These are phyloP conservation scores for Malus asiatica DNA, from an alignment of 306 rosid species.

Conservation along the genomic window DNA sequence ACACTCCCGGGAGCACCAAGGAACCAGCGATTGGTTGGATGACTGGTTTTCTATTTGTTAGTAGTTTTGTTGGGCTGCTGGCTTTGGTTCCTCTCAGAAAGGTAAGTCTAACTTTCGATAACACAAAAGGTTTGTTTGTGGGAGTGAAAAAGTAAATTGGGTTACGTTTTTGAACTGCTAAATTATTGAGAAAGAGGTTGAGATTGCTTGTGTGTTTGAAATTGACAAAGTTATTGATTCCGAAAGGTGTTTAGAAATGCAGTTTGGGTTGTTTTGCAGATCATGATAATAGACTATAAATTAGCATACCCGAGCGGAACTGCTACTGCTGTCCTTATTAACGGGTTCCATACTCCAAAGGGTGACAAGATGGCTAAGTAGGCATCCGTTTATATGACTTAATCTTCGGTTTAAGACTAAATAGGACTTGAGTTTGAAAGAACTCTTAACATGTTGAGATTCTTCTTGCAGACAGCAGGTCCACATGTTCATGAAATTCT, in stretches of 20 bases:
- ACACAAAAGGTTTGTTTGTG: neutral
- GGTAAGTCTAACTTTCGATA: conserved; percentile 31
- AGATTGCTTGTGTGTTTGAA: neutral
- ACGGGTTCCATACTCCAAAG: conserved; percentile 88
- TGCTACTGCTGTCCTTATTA: conserved; percentile 97
- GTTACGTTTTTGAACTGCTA: neutral
- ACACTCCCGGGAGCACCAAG: conserved; percentile 67
- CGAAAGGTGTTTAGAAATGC: neutral
- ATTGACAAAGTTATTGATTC: neutral
- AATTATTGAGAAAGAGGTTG: neutral
- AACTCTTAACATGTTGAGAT: conserved; percentile 21
- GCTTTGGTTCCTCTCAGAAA: conserved; percentile 93
- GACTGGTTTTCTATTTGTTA: conserved; percentile 83
- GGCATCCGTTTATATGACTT: conserved; percentile 5
- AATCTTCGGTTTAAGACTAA: neutral
- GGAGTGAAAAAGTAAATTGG: neutral
- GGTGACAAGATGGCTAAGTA: conserved; percentile 89
- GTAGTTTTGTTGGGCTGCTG: conserved; percentile 83
- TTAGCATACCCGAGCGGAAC: conserved; percentile 93
- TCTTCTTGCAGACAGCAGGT: conserved; percentile 73
- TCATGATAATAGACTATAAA: conserved; percentile 91
- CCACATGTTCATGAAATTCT: conserved; percentile 64
- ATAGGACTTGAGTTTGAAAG: conserved; percentile 9
- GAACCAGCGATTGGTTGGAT: conserved; percentile 94
- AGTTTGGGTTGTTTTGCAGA: conserved; percentile 44